A percentile compares a stretch with the other conserved stretches of the same genome.
Conservation (phyloP, 1,139 yeast genomes). For the Yamadazyma sp. region DNA sequence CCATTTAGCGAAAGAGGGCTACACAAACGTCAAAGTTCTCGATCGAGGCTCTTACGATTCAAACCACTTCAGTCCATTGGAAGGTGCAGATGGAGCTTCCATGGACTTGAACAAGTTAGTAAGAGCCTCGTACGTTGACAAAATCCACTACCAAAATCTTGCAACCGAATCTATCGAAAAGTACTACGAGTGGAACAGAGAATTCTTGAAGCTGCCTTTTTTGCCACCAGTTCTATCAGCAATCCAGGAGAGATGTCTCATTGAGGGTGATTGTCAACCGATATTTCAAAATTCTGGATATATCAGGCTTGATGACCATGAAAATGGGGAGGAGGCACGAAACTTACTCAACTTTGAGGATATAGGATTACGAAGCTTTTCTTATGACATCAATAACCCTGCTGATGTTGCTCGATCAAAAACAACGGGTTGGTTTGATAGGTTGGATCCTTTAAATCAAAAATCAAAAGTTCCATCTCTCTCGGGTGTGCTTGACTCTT, state of each 20-base stretch:
- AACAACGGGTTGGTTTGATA: slow-evolving; percentile 19
- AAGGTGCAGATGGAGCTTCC: slow-evolving; percentile 39
- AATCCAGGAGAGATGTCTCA: slow-evolving; percentile 2
- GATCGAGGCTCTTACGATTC: slow-evolving; percentile 14
- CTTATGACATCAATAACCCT: slow-evolving; percentile 26
- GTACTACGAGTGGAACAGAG: slow-evolving; percentile 31
- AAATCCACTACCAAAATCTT: slow-evolving; percentile 33
- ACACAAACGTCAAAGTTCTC: slow-evolving; percentile 5
- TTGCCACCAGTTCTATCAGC: slow-evolving; percentile 1
- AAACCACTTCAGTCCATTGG: slow-evolving; percentile 22
- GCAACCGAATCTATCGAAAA: slow-evolving; percentile 32
- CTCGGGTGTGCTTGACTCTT: slow-evolving; percentile 1
- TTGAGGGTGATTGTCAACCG: slow-evolving; percentile 4
- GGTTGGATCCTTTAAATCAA: slow-evolving; percentile 13
- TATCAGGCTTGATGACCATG: slow-evolving; percentile 14
- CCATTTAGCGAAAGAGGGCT: slow-evolving; percentile 7
- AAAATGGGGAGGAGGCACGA: slow-evolving; percentile 21
- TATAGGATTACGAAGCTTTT: slow-evolving; percentile 26
- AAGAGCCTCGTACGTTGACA: slow-evolving; percentile 38
- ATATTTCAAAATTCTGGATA: slow-evolving; percentile 2
- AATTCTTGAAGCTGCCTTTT: slow-evolving; percentile 4
- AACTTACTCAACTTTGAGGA: slow-evolving; percentile 22
- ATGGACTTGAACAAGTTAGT: slow-evolving; percentile 42
- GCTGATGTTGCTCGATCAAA: slow-evolving; percentile 26
- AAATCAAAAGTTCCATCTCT: background rate